These are phyloP conservation scores for Rhizomucor pusillus DNA, from an alignment of 371 early-diverging fungal genomes.

Conservation along the genomic window DNA sequence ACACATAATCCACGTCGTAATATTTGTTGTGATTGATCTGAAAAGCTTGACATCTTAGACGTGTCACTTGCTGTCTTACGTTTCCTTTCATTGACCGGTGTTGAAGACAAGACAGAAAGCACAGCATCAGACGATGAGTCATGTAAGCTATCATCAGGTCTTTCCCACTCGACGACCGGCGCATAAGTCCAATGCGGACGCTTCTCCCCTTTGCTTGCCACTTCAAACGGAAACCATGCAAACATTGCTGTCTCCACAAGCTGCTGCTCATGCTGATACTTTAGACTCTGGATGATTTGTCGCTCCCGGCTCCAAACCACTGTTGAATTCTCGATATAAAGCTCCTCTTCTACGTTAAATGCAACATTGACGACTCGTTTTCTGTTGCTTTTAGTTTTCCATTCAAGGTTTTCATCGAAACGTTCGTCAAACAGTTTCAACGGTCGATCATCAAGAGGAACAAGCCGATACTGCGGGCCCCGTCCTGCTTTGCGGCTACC, in stretches of 20 bases:
- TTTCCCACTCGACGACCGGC: conserved; percentile 2
- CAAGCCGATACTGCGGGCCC: background rate
- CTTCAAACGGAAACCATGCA: conserved; percentile 22
- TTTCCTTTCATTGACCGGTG: background rate
- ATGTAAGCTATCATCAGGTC: background rate
- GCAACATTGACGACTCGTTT: conserved; percentile 5
- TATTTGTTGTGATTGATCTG: background rate
- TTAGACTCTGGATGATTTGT: conserved; percentile 13
- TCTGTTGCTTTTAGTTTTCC: background rate
- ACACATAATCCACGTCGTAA: conserved; percentile 17
- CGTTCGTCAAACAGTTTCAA: background rate
- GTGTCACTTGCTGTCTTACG: background rate
- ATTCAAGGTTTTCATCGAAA: too few relatives aligned
- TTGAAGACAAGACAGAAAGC: background rate
- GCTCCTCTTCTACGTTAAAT: conserved; percentile 17
- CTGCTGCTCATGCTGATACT: conserved; percentile 9
- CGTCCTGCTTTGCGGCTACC: background rate
- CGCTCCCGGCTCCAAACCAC: conserved; percentile 21
- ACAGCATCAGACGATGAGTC: background rate
- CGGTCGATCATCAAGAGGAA: background rate
- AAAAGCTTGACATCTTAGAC: background rate
- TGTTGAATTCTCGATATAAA: conserved; percentile 11
- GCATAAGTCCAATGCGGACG: background rate
- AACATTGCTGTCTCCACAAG: conserved; percentile 16
- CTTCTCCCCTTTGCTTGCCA: background rate